phyloP scores from a whole-genome alignment of 208 protist genomes.

The Acanthamoeba triangularis region DNA sequence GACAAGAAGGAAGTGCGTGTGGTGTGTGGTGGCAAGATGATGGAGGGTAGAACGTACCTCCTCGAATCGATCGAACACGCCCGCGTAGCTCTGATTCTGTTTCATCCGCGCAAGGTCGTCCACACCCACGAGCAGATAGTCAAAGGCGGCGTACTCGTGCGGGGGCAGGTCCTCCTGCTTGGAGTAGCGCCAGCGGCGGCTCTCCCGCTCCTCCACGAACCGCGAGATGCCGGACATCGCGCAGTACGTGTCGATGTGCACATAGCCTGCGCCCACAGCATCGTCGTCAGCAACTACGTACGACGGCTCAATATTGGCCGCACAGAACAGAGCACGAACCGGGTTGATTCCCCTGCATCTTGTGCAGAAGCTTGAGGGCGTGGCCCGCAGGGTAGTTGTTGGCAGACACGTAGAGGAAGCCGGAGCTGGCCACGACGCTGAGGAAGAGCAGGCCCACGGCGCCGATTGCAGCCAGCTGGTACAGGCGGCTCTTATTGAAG shows the following conservation, averaged over 20 bases:
- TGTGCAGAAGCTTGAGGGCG: slow-evolving; percentile 80
- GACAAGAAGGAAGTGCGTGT: neutral
- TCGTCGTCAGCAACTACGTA: no score
- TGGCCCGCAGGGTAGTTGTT: slow-evolving; percentile 88
- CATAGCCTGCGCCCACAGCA: neutral
- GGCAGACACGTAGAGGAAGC: slow-evolving; percentile 76
- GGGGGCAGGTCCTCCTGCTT: slow-evolving; percentile 44
- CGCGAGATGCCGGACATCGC: slow-evolving; percentile 86
- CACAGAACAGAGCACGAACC: neutral
- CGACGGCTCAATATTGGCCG: neutral
- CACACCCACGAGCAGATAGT: slow-evolving; percentile 28
- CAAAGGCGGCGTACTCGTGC: neutral
- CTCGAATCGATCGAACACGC: slow-evolving; percentile 28
- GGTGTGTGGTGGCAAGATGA: neutral
- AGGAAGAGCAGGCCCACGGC: slow-evolving; percentile 4
- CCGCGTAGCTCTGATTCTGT: neutral
- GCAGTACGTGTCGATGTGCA: slow-evolving; percentile 87
- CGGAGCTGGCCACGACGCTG: neutral
- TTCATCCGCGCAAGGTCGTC: slow-evolving; percentile 19
- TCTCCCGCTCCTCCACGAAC: slow-evolving; percentile 75
- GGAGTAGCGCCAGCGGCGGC: slow-evolving; percentile 17
- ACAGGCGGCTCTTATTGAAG: slow-evolving; percentile 24
- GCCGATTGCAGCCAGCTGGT: neutral
- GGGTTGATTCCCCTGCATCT: neutral
- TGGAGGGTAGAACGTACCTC: neutral